Evolutionary conservation across 2,329 filamentous ascomycete species (phyloP).

Genomic region (Fusarium palustre): DNA sequence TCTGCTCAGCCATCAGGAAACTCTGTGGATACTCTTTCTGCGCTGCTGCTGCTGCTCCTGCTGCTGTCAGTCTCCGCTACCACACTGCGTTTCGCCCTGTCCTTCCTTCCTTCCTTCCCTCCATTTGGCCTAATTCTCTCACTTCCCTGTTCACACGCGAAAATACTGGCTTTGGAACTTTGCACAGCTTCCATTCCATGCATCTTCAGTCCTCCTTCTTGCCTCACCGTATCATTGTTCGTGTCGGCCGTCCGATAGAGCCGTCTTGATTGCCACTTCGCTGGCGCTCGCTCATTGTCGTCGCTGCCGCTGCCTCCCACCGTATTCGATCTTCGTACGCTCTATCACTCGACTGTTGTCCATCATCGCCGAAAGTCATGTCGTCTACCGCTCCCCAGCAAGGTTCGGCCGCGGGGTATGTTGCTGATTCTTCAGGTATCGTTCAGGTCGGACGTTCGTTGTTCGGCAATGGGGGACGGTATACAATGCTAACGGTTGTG

Average conservation of each 20-base stretch:
- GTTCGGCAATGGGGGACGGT: not conserved
- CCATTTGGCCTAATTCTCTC: not conserved
- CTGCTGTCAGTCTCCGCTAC: not conserved
- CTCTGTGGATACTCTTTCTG: not conserved
- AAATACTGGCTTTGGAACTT: not conserved
- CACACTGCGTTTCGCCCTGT: not conserved
- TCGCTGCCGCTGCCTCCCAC: not conserved
- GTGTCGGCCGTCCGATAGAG: slow-evolving; percentile 10
- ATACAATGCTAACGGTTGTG: slow-evolving; percentile 19
- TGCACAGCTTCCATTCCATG: slow-evolving; percentile 2
- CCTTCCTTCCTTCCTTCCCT: not conserved
- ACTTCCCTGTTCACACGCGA: not conserved
- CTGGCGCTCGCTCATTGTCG: not conserved
- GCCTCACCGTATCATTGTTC: not conserved
- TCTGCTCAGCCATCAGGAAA: not conserved
- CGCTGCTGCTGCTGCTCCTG: not conserved
- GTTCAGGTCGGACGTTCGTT: slow-evolving; percentile 7
- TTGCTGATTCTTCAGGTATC: not conserved
- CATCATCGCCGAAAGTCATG: slow-evolving; percentile 9
- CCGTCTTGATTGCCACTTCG: not conserved
- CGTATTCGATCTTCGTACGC: not conserved
- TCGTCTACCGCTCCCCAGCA: slow-evolving; percentile 19
- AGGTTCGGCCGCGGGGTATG: slow-evolving; percentile 30
- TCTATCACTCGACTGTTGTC: not conserved
- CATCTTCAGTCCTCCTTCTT: not conserved